Conservation (phyloP, 139 green algal species). For the Astrephomene gubernaculifera region DNA sequence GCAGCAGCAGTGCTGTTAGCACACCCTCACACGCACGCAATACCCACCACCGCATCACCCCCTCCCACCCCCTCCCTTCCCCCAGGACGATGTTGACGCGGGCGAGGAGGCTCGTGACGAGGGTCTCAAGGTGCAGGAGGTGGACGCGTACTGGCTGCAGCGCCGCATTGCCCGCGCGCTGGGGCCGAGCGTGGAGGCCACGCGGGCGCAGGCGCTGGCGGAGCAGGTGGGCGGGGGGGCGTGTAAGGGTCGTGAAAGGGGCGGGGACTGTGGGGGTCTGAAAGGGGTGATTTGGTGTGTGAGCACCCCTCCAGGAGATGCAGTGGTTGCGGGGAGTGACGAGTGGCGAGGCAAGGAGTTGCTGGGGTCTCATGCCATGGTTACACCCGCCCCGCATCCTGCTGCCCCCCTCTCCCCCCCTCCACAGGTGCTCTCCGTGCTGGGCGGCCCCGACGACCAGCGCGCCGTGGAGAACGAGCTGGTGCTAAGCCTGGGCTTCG, state of each 20-base stretch:
- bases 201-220: slow-evolving; percentile 78
- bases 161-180: slow-evolving; percentile 83
- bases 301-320: too few species aligned
- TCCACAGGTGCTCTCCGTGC: slow-evolving; percentile 47
- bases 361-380: too few species aligned
- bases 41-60: too few species aligned
- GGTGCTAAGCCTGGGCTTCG: slow-evolving; percentile 93
- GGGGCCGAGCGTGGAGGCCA: slow-evolving; percentile 75
- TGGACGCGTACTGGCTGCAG: slow-evolving; percentile 99
- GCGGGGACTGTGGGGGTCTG: not conserved
- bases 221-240: slow-evolving; percentile 73
- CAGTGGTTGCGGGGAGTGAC: too few species aligned
- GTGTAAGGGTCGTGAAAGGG: not conserved
- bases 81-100: slow-evolving; percentile 51
- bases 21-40: too few species aligned
- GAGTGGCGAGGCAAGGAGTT: too few species aligned
- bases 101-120: slow-evolving; percentile 55
- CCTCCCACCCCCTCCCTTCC: not conserved
- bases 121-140: slow-evolving; percentile 75
- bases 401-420: not conserved
- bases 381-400: not conserved
- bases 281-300: too few species aligned
- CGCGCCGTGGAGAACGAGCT: slow-evolving; percentile 91
- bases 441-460: slow-evolving; percentile 57
- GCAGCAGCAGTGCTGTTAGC: too few species aligned